Evolutionary conservation across 2,329 filamentous ascomycete species (phyloP), one percentile per base, ranked within the genome.

Genomic region (Microsporum ferrugineum): DNA sequence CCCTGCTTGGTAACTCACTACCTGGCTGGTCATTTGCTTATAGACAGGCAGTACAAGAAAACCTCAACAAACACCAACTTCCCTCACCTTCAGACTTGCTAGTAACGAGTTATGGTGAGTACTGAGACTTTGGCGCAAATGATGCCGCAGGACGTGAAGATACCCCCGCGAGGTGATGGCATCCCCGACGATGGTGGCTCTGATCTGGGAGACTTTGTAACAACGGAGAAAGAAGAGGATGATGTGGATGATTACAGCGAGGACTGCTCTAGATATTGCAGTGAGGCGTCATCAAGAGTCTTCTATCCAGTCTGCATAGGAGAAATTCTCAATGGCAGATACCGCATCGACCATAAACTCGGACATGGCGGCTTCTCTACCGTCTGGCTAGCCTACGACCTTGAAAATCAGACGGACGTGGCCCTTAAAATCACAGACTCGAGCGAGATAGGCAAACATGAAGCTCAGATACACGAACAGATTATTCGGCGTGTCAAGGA

Each of bases 321-420:
- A 60, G 60, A 62, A 56, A 47, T 38, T 36, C 29, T 62, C 27
- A 39, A 45, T 41, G 45, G 59, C 43, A 60, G 60, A 60, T 62
- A 62, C 55, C 57, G 60, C 55, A 47, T 62, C 45, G 57, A 51
- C 33, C 60, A 62, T 60, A 59, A 62, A 51, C 53, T 62, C 38
- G 57, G 57, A 23, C 41, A 59, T 39, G 60, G 60, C 7, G 60
- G 39, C 57, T 62, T 62, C 51, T 60, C 60, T 41, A 59, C 57
- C 41, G 60, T 62, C 49, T 62, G 60, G 60, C 33, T 62, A 36
- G 60, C 60, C 27, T 56, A 57, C 47, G 60, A 62, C 56, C 43
- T 62, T 43, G 36, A 59, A 59, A 57, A 53, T 41, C 43, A 62
- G 43, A 29, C 29, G 29, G 57, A 60, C 59, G 57, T 62, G 31